Percentiles rank a stretch among this genome's conserved stretches.
phyloP scores from a whole-genome alignment of 208 protist genomes.

The Trypanosoma scelopori region DNA sequence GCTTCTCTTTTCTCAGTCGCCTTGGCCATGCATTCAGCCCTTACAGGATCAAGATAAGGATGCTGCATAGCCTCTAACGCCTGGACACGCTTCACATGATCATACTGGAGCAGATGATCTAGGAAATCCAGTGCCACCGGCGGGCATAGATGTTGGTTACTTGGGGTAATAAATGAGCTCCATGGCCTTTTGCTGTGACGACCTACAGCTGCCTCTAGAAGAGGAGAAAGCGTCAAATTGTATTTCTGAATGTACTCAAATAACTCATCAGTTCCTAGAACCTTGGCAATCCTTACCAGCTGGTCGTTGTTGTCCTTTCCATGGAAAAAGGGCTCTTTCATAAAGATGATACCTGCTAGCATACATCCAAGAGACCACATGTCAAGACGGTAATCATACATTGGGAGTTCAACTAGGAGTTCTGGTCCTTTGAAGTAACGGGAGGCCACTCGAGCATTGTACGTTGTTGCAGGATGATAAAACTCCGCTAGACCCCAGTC shows the following conservation, averaged over 20 bases:
- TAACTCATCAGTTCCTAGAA: conserved; percentile 97
- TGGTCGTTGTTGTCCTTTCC: conserved; percentile 99
- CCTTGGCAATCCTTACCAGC: conserved; percentile 96
- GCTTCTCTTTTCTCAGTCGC: conserved; percentile 5
- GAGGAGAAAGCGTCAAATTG: conserved; percentile 90
- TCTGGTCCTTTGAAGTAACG: conserved; percentile 99
- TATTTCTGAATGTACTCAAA: conserved; percentile 97
- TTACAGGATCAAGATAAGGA: conserved; percentile 97
- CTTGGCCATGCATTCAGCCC: conserved; percentile 36
- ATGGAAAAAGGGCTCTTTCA: conserved; percentile 99
- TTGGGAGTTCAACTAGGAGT: conserved; percentile 97
- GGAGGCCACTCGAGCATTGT: conserved; percentile 99
- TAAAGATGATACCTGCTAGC: conserved; percentile 99
- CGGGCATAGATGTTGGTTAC: conserved; percentile 97
- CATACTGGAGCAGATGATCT: conserved; percentile 97
- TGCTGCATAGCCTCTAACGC: conserved; percentile 98
- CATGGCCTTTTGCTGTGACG: conserved; percentile 93
- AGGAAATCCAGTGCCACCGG: conserved; percentile 98
- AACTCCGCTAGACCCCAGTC: conserved; percentile 99
- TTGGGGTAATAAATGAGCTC: conserved; percentile 89
- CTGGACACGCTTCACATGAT: conserved; percentile 97
- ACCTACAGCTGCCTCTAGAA: conserved; percentile 89
- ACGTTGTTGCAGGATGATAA: conserved; percentile 97
- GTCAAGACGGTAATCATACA: conserved; percentile 99
- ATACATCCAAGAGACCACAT: conserved; percentile 99